Evolutionary conservation across 2,329 filamentous ascomycete genomes (phyloP), one percentile per base, ranked within the genome.

Genomic region (Pseudogymnoascus pannorum): DNA sequence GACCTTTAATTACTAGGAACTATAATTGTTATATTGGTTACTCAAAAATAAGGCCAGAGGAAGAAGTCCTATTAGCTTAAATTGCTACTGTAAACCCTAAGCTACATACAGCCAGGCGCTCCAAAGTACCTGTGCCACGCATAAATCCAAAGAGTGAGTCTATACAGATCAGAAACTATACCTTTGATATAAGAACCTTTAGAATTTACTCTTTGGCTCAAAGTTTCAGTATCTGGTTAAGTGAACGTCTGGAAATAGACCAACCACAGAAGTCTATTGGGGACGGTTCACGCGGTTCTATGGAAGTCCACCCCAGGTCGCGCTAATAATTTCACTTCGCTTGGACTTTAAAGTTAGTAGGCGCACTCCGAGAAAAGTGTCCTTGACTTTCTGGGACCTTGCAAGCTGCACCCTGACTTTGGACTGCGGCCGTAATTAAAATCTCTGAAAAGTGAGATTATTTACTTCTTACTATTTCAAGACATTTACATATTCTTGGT

Each of bases 311-410:
- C 26, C 26, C 48, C 26, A n/a, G 31, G 24, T 1, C 48, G 26
- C 48, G 48, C 48, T 54, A 54, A 54, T n/a, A 31, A 54, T 54
- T 54, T 54, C 48, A 54, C 48, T 54, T 54, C 48, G 48, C 48
- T 54, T 54, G 48, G 48, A 54, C 22, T 31, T 54, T 29, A 31
- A 54, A 54, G 26, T 31, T 54, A 26, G 48, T 54, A 54, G 48
- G 48, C 48, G 48, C 48, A 54, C 48, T 54, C 48, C 48, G 48
- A 54, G 48, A 54, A 54, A 54, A 54, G 48, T 54, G 48, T 54
- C 48, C 48, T 54, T 54, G 48, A 54, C 48, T 54, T 54, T 54
- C 48, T 54, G 48, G 26, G 48, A 54, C 48, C 48, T 22, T 54
- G 48, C 26, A 54, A 54, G 48, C 48, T 54, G 48, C 48, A 54